Evolutionary conservation across 129 eudicot genomes (phyloP).

Genomic region (Ambrosia artemisiifolia): DNA sequence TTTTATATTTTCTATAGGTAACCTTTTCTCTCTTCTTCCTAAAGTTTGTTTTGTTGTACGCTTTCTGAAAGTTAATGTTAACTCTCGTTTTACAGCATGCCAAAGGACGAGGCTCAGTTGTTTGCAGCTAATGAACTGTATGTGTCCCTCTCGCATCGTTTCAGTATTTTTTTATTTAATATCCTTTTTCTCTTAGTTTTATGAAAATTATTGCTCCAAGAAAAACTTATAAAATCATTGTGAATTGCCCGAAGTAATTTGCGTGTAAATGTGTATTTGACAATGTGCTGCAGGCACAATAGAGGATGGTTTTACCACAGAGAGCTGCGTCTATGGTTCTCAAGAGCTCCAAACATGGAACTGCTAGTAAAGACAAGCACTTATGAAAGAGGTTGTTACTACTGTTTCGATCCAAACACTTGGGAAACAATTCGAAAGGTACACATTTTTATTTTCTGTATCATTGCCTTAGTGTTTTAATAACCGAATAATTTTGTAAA

Average conservation of each 20-base stretch:
- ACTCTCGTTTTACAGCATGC: constrained; percentile 68
- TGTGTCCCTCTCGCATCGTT: constrained; percentile 23
- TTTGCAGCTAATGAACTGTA: constrained; percentile 94
- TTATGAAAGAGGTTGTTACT: constrained; percentile 78
- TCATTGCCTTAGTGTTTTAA: neutral
- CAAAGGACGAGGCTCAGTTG: constrained; percentile 88
- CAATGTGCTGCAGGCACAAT: constrained; percentile 50
- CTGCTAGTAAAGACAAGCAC: constrained; percentile 59
- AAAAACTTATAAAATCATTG: neutral
- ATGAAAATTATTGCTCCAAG: neutral
- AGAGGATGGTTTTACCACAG: constrained; percentile 90
- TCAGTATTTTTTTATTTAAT: neutral
- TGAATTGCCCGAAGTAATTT: neutral
- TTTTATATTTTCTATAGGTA: constrained; percentile 92
- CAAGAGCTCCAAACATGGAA: constrained; percentile 64
- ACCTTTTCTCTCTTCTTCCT: neutral
- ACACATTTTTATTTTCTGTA: neutral
- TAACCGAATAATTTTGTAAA: neutral
- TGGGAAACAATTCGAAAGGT: constrained; percentile 86
- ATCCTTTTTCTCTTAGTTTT: neutral
- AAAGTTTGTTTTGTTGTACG: constrained; percentile 9
- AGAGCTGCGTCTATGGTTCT: constrained; percentile 64
- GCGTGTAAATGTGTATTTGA: neutral
- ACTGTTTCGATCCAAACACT: constrained; percentile 74
- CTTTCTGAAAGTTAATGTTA: constrained; percentile 6